Evolutionary conservation across 306 rosid species (phyloP).

Genomic region (Glycine latifolia): DNA sequence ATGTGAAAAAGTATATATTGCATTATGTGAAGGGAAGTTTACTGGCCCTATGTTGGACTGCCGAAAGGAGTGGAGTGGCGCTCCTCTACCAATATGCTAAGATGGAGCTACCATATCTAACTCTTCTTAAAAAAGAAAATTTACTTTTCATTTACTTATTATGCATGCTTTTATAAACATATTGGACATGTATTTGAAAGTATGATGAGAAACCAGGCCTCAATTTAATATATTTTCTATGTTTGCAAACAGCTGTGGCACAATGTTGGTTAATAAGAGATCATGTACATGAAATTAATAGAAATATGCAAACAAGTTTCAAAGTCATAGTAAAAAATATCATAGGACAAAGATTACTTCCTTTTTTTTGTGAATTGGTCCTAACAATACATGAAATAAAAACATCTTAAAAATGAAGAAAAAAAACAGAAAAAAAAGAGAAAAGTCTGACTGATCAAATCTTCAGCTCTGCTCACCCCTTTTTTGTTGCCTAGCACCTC

Average conservation of each 20-base stretch:
- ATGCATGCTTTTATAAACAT: constrained; percentile 1
- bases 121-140: neutral
- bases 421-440: no score
- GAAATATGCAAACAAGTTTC: no score
- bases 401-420: no score
- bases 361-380: no score
- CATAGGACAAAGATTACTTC: no score
- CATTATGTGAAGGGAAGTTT: constrained; percentile 71
- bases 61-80: constrained; percentile 86
- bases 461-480: no score
- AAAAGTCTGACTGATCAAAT: no score
- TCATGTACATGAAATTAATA: no score
- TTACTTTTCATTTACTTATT: constrained; percentile 30
- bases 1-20: constrained; percentile 78
- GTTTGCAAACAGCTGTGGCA: neutral
- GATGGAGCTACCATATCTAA: constrained; percentile 15
- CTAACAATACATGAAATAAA: no score
- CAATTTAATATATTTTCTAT: neutral
- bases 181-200: constrained; percentile 32
- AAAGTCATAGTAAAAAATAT: no score
- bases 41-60: constrained; percentile 82
- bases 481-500: no score
- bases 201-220: constrained; percentile 14
- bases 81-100: constrained; percentile 78
- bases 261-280: neutral